Conservation (phyloP, 345 rosid species). For the Conringia planisiliqua region DNA sequence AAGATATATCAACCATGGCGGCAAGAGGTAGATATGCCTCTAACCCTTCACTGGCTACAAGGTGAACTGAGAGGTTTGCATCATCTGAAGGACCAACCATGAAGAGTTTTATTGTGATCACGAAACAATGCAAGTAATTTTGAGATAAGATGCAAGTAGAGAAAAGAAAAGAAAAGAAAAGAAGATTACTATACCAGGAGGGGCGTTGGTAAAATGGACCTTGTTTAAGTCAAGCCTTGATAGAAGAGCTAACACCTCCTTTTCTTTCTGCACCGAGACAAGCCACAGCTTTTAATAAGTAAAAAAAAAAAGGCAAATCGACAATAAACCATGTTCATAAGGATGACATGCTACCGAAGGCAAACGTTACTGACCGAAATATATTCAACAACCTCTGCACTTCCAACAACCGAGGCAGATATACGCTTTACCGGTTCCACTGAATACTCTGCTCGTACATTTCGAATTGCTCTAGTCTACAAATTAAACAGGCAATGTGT, state of each 20-base stretch:
- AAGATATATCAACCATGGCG: slow-evolving; percentile 87
- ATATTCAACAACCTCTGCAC: slow-evolving; percentile 71
- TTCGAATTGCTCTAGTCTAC: slow-evolving; percentile 88
- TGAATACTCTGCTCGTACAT: slow-evolving; percentile 94
- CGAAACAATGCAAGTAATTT: not conserved
- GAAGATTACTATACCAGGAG: slow-evolving; percentile 53
- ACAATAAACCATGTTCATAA: not conserved
- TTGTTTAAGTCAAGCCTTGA: slow-evolving; percentile 73
- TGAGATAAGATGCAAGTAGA: not conserved
- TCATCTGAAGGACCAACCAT: slow-evolving; percentile 47
- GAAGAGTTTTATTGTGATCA: not conserved
- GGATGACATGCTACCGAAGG: not conserved
- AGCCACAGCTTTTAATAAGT: not conserved
- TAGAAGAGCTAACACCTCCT: slow-evolving; percentile 78
- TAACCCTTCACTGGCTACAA: slow-evolving; percentile 94
- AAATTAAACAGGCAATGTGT: slow-evolving; percentile 3
- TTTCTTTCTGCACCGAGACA: slow-evolving; percentile 64
- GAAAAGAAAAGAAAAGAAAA: not conserved
- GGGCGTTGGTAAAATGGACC: slow-evolving; percentile 58
- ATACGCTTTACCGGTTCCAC: slow-evolving; percentile 95
- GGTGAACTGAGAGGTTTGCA: slow-evolving; percentile 78
- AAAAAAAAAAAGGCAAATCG: not conserved
- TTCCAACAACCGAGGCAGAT: slow-evolving; percentile 89
- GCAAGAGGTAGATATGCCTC: slow-evolving; percentile 97
- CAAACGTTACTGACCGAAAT: slow-evolving; percentile 60